Percentiles rank a stretch among this genome's conserved stretches.
Conservation (phyloP, 2,329 filamentous ascomycete genomes). For the Thelonectria blattea region DNA sequence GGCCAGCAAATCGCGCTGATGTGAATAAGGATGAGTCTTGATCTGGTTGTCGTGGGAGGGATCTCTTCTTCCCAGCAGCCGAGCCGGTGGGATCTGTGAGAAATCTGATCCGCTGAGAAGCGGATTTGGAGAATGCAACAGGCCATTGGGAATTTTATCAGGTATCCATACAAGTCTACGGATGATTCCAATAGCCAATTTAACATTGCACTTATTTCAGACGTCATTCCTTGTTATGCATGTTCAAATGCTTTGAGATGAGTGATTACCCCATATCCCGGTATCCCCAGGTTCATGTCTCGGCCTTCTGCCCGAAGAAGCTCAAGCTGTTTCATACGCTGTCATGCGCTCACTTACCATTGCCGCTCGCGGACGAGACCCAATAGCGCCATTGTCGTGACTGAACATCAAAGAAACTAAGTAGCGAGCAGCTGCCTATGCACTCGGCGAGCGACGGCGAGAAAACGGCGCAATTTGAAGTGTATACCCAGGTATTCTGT, state of each 20-base stretch:
- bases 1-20: slow-evolving; percentile 61
- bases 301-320: no score
- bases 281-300: no score
- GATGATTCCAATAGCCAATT: slow-evolving; percentile 47
- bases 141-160: slow-evolving; percentile 58
- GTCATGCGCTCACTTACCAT: no score
- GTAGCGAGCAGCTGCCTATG: no score
- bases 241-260: slow-evolving; percentile 67
- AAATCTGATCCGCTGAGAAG: slow-evolving; percentile 45
- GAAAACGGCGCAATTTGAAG: no score
- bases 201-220: slow-evolving; percentile 53
- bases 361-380: no score
- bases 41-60: slow-evolving; percentile 59
- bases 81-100: slow-evolving; percentile 44
- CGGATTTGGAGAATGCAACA: slow-evolving; percentile 50
- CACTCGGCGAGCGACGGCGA: no score
- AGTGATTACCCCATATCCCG: slow-evolving; percentile 43
- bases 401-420: no score
- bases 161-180: slow-evolving; percentile 56
- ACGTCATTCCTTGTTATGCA: slow-evolving; percentile 52
- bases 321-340: no score
- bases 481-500: no score
- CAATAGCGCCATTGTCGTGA: no score
- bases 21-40: slow-evolving; percentile 52
- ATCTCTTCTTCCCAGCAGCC: slow-evolving; percentile 51